Evolutionary conservation across 495 filamentous ascomycete species (phyloP), one percentile per base, ranked within the genome.

Genomic region (Neurospora africana): DNA sequence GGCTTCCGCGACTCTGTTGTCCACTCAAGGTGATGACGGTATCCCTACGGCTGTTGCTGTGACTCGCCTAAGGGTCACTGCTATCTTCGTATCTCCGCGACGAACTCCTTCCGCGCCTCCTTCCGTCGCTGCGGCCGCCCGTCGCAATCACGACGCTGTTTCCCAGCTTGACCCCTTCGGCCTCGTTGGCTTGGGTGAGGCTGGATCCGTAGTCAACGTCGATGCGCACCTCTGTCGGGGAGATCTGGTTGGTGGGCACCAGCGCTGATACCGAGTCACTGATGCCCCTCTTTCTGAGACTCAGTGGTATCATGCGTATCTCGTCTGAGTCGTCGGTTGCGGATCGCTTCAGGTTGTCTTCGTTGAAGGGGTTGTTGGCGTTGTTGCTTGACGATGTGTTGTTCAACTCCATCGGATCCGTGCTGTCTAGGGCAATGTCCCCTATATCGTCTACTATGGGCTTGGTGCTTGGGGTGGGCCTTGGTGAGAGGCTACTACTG

Each of bases 201-300:
- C 73, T 76, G 4, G 73, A 69, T 1, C 75, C 75, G 68, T 77
- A 77, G 37, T 77, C 72, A 11, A 77, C 72, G 58, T 74, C 69
- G 33, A 77, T 74, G 21, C 44, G 68, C 41, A 77, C 76, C 72
- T 77, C 74, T 19, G 76, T 69, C n/a, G 72, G 44, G 40, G 72
- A 68, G 70, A 4, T 35, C 9, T n/a, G 68, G 27, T 17, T 73
- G 21, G 8, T 23, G 5, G 39, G 27, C 44, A 39, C 13, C 15
- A 38, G 9, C 35, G 36, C 13, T 8, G 72, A 30, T 71, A 58
- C 27, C 27, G 44, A 53, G 53, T 65, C 53, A 7, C 53, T 65
- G 53, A 33, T 65, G 30, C 21, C 38, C 35, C 35, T 71, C 33
- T 65, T 65, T 33, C 53, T 17, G 53, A 7, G 13, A 65, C 15